These are phyloP conservation scores for Hydnum rufescens DNA, from an alignment of 768 basidiomycete genomes.

Conservation along the genomic window DNA sequence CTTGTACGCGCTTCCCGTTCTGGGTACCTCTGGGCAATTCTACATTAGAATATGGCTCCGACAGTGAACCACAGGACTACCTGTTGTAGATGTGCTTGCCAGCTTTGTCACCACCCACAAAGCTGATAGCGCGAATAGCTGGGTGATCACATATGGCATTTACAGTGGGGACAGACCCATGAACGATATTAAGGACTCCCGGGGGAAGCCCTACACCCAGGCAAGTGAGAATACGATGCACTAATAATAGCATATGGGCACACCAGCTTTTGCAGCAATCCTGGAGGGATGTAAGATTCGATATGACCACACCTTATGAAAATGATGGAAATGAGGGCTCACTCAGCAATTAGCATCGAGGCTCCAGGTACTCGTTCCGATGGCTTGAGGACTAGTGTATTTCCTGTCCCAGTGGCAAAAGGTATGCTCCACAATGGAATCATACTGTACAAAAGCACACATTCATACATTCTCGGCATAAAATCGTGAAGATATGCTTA, in stretches of 20 bases:
- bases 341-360: constrained; percentile 92
- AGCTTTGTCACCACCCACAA: constrained; percentile 86
- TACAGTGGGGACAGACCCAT: constrained; percentile 77
- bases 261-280: neutral
- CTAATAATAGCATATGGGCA: neutral
- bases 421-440: constrained; percentile 88
- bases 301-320: constrained; percentile 9
- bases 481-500: too few relatives aligned
- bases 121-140: constrained; percentile 81
- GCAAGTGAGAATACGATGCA: constrained; percentile 10
- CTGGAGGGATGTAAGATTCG: neutral
- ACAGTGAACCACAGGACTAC: constrained; percentile 17
- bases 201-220: constrained; percentile 36
- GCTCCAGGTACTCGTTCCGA: constrained; percentile 95
- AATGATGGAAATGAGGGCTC: constrained; percentile 34
- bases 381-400: constrained; percentile 87
- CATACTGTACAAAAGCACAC: constrained; percentile 26
- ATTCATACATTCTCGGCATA: too few relatives aligned
- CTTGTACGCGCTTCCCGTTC: constrained; percentile 74
- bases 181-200: constrained; percentile 76
- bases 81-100: constrained; percentile 88
- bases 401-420: constrained; percentile 75
- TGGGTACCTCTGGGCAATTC: constrained; percentile 36
- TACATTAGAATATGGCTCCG: neutral
- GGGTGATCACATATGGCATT: constrained; percentile 89